These are phyloP conservation scores for Medicago ruthenica DNA, from an alignment of 306 rosid genomes.

Conservation along the genomic window DNA sequence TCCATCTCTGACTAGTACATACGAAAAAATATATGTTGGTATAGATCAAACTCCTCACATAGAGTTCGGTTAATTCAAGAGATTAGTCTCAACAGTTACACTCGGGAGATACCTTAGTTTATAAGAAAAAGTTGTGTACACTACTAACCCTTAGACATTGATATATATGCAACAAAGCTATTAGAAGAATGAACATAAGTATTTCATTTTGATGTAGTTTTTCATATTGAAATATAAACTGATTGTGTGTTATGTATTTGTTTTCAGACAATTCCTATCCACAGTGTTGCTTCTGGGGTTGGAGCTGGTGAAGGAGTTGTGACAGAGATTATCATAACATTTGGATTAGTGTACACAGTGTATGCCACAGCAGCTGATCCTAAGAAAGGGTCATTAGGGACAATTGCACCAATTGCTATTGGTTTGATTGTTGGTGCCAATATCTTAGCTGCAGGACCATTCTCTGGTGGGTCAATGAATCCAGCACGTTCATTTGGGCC, in stretches of 20 bases:
- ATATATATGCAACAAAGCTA: too few relatives aligned
- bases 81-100: too few relatives aligned
- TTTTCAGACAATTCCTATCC: conserved; percentile 64
- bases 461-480: conserved; percentile 94
- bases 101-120: too few relatives aligned
- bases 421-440: conserved; percentile 93
- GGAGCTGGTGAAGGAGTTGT: conserved; percentile 81
- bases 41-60: too few relatives aligned
- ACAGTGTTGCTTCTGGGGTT: conserved; percentile 69
- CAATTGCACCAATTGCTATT: conserved; percentile 89
- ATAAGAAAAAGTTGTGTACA: too few relatives aligned
- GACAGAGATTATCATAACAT: conserved; percentile 75
- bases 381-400: conserved; percentile 81
- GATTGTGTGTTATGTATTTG: background rate
- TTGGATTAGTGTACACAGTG: conserved; percentile 86
- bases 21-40: too few relatives aligned
- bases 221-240: too few relatives aligned
- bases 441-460: conserved; percentile 87
- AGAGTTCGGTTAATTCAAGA: too few relatives aligned
- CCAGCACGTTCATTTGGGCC: conserved; percentile 96
- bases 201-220: too few relatives aligned
- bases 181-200: too few relatives aligned
- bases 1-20: too few relatives aligned
- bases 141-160: too few relatives aligned
- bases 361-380: conserved; percentile 95